Evolutionary conservation across 495 filamentous ascomycete species (phyloP).

Genomic region (Diplogelasinospora grovesii): DNA sequence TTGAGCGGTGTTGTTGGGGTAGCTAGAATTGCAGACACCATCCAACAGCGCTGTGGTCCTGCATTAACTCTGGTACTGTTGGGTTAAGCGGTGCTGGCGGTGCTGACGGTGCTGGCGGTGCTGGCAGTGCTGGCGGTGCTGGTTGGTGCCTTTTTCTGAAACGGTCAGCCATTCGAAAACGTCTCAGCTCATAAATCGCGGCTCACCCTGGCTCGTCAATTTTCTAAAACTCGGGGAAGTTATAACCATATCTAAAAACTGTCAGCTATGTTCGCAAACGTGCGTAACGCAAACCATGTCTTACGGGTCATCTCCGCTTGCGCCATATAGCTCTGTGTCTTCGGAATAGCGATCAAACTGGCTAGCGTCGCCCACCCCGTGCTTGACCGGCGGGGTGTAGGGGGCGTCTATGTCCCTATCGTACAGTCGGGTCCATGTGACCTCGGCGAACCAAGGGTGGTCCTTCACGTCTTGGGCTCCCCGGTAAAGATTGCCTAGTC

Average conservation of each 20-base stretch:
- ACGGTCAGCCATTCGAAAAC: too few species aligned
- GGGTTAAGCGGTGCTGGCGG: too few species aligned
- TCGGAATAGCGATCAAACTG: constrained; percentile 98
- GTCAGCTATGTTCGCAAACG: background rate
- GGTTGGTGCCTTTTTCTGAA: too few species aligned
- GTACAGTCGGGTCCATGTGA: constrained; percentile 90
- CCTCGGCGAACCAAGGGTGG: constrained; percentile 93
- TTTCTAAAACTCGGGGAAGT: constrained; percentile 76
- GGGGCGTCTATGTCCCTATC: constrained; percentile 98
- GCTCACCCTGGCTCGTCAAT: too few species aligned
- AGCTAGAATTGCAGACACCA: too few species aligned
- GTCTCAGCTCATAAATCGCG: too few species aligned
- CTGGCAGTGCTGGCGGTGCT: too few species aligned
- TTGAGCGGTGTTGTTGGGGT: too few species aligned
- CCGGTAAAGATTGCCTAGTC: constrained; percentile 86
- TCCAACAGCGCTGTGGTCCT: too few species aligned
- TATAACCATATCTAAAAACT: constrained; percentile 53
- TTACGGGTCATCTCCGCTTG: constrained; percentile 68
- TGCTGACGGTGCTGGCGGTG: too few species aligned
- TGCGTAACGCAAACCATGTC: too few species aligned
- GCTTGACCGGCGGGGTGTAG: constrained; percentile 93
- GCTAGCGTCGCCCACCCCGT: constrained; percentile 88
- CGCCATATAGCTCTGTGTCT: constrained; percentile 88
- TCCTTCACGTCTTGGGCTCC: constrained; percentile 92
- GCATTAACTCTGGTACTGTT: too few species aligned